Evolutionary conservation across 2,329 filamentous ascomycete species (phyloP).

Genomic region (Botryotinia convoluta): DNA sequence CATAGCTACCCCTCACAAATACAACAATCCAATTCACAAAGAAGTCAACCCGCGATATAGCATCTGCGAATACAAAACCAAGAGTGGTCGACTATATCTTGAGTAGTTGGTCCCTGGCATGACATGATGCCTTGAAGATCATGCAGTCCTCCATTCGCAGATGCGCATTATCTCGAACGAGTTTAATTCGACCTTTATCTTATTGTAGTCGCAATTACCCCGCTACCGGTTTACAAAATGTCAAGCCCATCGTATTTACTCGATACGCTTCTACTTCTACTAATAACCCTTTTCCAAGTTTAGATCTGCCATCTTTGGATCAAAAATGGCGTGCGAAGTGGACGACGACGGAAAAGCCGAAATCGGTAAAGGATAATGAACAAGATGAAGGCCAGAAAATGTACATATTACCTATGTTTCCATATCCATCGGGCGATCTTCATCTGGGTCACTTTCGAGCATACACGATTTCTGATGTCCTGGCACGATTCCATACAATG

Average conservation of each 20-base stretch:
- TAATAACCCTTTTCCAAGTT: not conserved
- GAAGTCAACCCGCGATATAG: not conserved
- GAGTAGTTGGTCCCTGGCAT: not conserved
- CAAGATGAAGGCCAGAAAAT: constrained; percentile 38
- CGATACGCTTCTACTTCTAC: constrained; percentile 1
- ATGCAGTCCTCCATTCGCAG: constrained; percentile 18
- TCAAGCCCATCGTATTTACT: not conserved
- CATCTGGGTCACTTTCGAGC: constrained; percentile 86
- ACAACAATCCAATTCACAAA: not conserved
- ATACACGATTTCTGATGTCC: constrained; percentile 85
- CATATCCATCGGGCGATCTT: constrained; percentile 82
- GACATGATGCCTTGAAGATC: constrained; percentile 5
- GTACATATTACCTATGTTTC: constrained; percentile 90
- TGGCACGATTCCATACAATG: constrained; percentile 73
- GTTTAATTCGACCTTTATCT: not conserved
- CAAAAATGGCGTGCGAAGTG: constrained; percentile 35
- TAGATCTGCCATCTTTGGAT: constrained; percentile 32
- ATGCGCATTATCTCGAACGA: constrained; percentile 11
- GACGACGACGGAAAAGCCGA: constrained; percentile 14
- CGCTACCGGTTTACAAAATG: not conserved
- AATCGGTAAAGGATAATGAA: not conserved
- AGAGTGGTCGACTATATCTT: not conserved
- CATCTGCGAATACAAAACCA: not conserved
- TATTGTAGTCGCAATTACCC: not conserved
- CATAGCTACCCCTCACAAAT: not conserved